Conservation (phyloP, 208 protist genomes). For the Novymonas esmeraldas region DNA sequence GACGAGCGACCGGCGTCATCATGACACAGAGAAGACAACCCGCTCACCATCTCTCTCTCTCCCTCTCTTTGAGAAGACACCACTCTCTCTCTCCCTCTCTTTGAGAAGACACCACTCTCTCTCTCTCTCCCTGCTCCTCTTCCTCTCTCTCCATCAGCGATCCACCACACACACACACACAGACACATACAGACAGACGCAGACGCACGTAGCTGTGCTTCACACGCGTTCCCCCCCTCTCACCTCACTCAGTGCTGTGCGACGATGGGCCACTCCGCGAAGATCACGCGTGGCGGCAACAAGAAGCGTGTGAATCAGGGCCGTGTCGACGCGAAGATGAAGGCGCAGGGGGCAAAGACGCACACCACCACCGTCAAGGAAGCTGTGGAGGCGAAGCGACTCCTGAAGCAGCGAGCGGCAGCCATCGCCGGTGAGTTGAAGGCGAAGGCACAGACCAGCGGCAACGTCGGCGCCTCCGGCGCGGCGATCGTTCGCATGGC, state of each 20-base stretch:
- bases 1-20: too few relatives aligned
- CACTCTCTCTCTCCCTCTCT: background rate
- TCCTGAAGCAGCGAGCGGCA: constrained; percentile 65
- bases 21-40: too few relatives aligned
- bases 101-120: too few relatives aligned
- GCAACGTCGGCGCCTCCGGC: constrained; percentile 7
- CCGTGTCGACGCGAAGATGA: constrained; percentile 71
- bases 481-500: constrained; percentile 75
- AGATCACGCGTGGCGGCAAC: constrained; percentile 88
- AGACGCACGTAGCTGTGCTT: too few relatives aligned
- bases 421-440: constrained; percentile 73
- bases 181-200: too few relatives aligned
- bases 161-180: too few relatives aligned
- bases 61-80: background rate
- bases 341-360: constrained; percentile 74
- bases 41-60: background rate
- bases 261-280: constrained; percentile 79
- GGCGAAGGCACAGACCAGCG: constrained; percentile 37
- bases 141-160: background rate
- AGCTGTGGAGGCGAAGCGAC: constrained; percentile 48
- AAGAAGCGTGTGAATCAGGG: constrained; percentile 87
- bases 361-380: constrained; percentile 77
- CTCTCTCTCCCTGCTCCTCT: background rate
- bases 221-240: too few relatives aligned
- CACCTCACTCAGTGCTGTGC: background rate